These are phyloP conservation scores for Globisporangium spiculum DNA, from an alignment of 352 stramenopile genomes.

Conservation along the genomic window DNA sequence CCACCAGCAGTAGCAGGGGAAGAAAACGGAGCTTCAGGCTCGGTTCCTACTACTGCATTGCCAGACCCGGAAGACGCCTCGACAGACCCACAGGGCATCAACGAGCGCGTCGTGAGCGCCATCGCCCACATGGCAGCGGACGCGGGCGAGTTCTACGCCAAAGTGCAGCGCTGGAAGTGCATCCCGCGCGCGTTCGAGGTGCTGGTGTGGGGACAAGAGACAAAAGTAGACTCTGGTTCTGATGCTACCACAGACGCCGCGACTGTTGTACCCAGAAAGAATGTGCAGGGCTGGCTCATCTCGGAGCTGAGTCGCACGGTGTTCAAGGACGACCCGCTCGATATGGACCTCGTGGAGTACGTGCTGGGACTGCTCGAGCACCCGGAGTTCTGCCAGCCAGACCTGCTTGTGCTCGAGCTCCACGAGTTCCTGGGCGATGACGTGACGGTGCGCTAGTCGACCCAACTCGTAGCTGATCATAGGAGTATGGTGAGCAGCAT, in stretches of 20 bases:
- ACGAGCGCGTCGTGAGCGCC: constrained; percentile 22
- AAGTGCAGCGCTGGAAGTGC: constrained; percentile 40
- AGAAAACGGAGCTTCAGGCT: not conserved
- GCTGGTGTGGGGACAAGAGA: constrained; percentile 25
- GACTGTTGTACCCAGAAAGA: constrained; percentile 10
- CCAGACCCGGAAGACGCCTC: not conserved
- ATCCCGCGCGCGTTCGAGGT: constrained; percentile 46
- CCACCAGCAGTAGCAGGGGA: not conserved
- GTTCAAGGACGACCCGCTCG: constrained; percentile 30
- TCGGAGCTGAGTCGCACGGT: constrained; percentile 43
- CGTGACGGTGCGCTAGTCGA: constrained; percentile 26
- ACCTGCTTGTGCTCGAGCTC: constrained; percentile 60
- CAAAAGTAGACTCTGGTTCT: not conserved
- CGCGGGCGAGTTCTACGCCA: constrained; percentile 35
- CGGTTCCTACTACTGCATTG: not conserved
- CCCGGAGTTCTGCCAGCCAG: constrained; percentile 66
- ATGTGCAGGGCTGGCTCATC: constrained; percentile 41
- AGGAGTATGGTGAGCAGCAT: not conserved
- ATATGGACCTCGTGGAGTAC: constrained; percentile 67
- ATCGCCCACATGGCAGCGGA: constrained; percentile 26
- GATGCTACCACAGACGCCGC: not conserved
- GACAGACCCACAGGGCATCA: not conserved
- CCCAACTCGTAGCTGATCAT: not conserved
- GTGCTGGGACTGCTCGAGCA: constrained; percentile 61
- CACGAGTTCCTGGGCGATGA: constrained; percentile 60